Conservation (phyloP, 331 rosid genomes). For the Pyrus hybrid region DNA sequence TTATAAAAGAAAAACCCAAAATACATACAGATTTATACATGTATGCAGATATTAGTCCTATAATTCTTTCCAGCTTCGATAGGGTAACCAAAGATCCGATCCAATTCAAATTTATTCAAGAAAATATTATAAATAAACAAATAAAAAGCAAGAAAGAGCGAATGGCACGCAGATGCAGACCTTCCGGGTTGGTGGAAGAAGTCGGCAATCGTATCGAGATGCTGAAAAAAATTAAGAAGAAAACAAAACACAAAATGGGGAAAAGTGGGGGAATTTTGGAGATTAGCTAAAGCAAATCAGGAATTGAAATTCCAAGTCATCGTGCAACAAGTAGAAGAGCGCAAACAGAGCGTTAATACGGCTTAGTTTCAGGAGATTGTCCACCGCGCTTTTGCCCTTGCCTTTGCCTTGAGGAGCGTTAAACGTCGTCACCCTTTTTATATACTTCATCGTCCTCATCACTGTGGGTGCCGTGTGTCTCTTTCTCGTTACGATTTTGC, state of each 20-base stretch:
- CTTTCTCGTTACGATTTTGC: constrained; percentile 15
- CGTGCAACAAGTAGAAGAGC: not conserved
- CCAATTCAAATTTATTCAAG: not conserved
- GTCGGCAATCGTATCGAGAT: not conserved
- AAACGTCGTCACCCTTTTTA: not conserved
- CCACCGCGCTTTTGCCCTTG: not conserved
- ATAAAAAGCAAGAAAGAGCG: not conserved
- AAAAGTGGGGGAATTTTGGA: not conserved
- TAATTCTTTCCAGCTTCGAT: not conserved
- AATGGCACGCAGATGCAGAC: not conserved
- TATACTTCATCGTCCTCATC: not conserved
- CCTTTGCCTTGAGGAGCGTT: not conserved
- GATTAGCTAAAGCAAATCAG: constrained; percentile 4
- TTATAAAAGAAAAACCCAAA: not conserved
- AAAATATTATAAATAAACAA: not conserved
- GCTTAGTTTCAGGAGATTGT: constrained; percentile 5
- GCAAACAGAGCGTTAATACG: not conserved
- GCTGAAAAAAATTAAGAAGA: not conserved
- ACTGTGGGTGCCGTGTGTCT: not conserved
- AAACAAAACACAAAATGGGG: not conserved
- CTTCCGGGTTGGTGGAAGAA: not conserved
- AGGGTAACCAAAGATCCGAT: not conserved
- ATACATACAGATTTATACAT: not conserved
- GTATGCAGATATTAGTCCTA: not conserved
- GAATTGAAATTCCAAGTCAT: not conserved